Evolutionary conservation across 129 eudicot species (phyloP), one percentile per base, ranked within the genome.

Genomic region (Gnaphalium uliginosum): DNA sequence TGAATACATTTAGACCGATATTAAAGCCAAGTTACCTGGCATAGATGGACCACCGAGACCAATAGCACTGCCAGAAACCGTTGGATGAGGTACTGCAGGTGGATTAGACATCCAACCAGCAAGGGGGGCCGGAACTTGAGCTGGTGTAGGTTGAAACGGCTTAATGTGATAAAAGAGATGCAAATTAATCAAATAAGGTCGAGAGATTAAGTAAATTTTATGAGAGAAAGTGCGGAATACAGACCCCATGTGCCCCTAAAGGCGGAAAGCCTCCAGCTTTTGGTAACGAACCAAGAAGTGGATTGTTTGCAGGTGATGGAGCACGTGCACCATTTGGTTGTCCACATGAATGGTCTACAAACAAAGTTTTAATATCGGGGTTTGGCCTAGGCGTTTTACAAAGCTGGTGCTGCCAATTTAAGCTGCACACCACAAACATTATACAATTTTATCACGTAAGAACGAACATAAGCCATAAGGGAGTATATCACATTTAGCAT

Each of bases 101-200:
- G 98, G 90, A 62, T 87, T 92, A 6, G 98, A 87, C 98, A 92
- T 92, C 98, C 98, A 92, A 67, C 98, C 94, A 17, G 96, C 98
- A 68, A 92, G 91, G 21, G 89, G 90, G 53, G 90, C 65, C 59
- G 96, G 91, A 75, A 89, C 88, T 8, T 89, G 92, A 27, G 91
- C 83, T 59, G 82, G 86, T 60, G 90, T 74, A 51, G 96, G 89
- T 81, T 89, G 98, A 78, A 92, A 92, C 5, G 98, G 93, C 98
- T 92, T 84, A 6, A 73, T 18, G 32, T 66, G n/a, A 50, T 18
- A 73, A 29, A 71, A 3, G 46, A 18, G 21, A 51, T 0, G 65
- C 27, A 68, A 50, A 9, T 69, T 71, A 80, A 37, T 59, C 60
- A 35, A 32, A 67, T 39, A 17, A 48, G n/a, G 2, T 37, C 23